These are phyloP conservation scores for Alternaria rosae DNA, from an alignment of 2,329 filamentous ascomycete species.

Conservation along the genomic window DNA sequence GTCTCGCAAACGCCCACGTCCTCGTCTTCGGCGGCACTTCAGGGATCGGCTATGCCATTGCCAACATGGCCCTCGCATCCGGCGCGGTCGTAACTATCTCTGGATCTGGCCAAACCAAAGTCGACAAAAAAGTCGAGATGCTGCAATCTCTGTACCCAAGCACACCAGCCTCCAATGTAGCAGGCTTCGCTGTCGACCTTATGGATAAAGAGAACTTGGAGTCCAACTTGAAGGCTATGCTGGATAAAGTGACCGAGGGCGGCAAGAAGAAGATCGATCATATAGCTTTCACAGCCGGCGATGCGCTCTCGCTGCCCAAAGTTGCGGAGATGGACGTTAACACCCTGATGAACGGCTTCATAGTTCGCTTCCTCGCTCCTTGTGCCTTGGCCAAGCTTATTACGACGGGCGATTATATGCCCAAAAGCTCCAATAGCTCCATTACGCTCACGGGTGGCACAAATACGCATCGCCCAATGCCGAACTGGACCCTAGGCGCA, in stretches of 20 bases:
- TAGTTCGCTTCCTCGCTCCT: conserved; percentile 47
- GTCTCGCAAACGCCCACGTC: conserved; percentile 58
- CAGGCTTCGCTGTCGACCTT: conserved; percentile 40
- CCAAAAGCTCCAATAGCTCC: conserved; percentile 34
- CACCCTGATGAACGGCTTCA: conserved; percentile 24
- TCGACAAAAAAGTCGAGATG: conserved; percentile 58
- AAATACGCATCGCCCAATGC: conserved; percentile 44
- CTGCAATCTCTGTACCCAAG: conserved; percentile 54
- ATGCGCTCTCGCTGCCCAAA: conserved; percentile 22
- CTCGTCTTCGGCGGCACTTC: conserved; percentile 71
- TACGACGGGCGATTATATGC: conserved; percentile 45
- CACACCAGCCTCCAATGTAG: conserved; percentile 22
- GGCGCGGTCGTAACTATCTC: conserved; percentile 66
- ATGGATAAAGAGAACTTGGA: conserved; percentile 37
- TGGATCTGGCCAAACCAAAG: conserved; percentile 61
- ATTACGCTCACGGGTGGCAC: conserved; percentile 54
- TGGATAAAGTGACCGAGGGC: conserved; percentile 37
- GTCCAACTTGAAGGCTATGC: conserved; percentile 31
- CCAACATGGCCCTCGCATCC: conserved; percentile 63
- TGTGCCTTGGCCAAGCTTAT: conserved; percentile 53
- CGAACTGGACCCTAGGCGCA: conserved; percentile 43
- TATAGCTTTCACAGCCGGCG: conserved; percentile 42
- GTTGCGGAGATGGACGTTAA: conserved; percentile 39
- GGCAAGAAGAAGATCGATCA: conserved; percentile 44
- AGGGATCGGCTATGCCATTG: conserved; percentile 69